Evolutionary conservation across 352 stramenopile species (phyloP).

Genomic region (Pythium brassicae): DNA sequence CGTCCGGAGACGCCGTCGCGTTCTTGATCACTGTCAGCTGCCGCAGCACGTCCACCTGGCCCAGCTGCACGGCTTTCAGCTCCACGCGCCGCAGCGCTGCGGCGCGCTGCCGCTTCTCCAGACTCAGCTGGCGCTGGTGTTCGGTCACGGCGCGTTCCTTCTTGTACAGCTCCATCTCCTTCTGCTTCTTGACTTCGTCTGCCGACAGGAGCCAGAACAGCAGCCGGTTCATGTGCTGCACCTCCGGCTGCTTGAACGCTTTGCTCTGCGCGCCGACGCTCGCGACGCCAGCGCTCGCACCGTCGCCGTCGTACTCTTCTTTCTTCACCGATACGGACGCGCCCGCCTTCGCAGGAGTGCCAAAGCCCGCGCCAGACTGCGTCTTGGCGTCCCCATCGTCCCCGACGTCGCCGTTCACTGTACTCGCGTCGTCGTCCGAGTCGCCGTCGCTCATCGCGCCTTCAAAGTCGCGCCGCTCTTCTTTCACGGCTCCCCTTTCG

Average conservation of each 20-base stretch:
- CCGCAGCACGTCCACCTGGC: constrained; percentile 74
- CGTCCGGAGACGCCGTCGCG: constrained; percentile 54
- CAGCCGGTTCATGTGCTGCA: constrained; percentile 88
- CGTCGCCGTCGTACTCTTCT: constrained; percentile 6
- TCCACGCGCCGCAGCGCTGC: constrained; percentile 69
- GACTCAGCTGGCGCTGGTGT: constrained; percentile 60
- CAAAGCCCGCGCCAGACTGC: neutral
- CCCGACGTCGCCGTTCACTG: constrained; percentile 28
- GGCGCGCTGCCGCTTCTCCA: constrained; percentile 68
- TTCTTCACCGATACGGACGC: constrained; percentile 7
- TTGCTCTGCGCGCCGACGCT: constrained; percentile 13
- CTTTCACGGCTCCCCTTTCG: constrained; percentile 12
- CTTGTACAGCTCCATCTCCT: constrained; percentile 74
- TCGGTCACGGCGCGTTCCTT: constrained; percentile 66
- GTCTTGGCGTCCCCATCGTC: constrained; percentile 23
- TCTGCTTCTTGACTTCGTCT: constrained; percentile 80
- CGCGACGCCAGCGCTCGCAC: neutral
- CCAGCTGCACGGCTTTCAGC: constrained; percentile 81
- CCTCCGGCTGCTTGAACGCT: constrained; percentile 82
- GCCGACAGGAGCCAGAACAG: constrained; percentile 83
- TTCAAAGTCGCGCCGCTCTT: constrained; percentile 20
- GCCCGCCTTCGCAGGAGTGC: neutral
- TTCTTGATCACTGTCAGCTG: constrained; percentile 65
- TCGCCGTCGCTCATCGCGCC: constrained; percentile 43
- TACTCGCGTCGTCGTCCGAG: constrained; percentile 39